phyloP scores from a whole-genome alignment of 164 flowering plant genomes.

The Amborella trichopoda region DNA sequence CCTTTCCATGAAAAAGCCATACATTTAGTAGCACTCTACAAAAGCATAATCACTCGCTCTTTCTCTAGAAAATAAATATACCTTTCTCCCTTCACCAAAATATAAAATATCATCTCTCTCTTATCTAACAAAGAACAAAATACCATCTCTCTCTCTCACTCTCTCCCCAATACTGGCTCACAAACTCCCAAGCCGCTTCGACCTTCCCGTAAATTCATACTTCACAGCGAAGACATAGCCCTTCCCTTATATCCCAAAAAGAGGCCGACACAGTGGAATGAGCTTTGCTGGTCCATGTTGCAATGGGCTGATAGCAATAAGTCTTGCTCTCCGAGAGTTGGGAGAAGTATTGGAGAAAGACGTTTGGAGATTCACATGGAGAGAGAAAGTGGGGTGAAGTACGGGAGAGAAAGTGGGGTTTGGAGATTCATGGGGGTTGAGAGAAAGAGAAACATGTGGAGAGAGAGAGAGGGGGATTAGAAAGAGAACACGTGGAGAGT shows the following conservation, averaged over 20 bases:
- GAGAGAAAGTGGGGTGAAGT: too few species aligned
- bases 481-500: too few species aligned
- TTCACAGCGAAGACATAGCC: constrained; percentile 81
- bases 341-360: too few species aligned
- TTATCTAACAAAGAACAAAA: constrained; percentile 63
- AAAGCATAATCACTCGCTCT: too few species aligned
- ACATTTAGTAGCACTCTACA: too few species aligned
- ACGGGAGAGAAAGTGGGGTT: too few species aligned
- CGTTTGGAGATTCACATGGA: too few species aligned
- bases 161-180: constrained; percentile 83
- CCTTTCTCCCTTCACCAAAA: constrained; percentile 81
- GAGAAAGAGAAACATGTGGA: too few species aligned
- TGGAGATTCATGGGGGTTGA: too few species aligned
- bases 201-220: constrained; percentile 82
- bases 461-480: too few species aligned
- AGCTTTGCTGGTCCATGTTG: constrained; percentile 95
- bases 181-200: constrained; percentile 27
- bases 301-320: constrained; percentile 95
- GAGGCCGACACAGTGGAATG: constrained; percentile 84
- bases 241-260: constrained; percentile 96
- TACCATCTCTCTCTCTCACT: constrained; percentile 65
- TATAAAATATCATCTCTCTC: constrained; percentile 76
- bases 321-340: constrained; percentile 87
- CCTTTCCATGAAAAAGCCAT: too few species aligned
- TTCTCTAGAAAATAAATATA: too few species aligned